phyloP scores from a whole-genome alignment of 1,139 yeast species.

The Candida glucosophila region DNA sequence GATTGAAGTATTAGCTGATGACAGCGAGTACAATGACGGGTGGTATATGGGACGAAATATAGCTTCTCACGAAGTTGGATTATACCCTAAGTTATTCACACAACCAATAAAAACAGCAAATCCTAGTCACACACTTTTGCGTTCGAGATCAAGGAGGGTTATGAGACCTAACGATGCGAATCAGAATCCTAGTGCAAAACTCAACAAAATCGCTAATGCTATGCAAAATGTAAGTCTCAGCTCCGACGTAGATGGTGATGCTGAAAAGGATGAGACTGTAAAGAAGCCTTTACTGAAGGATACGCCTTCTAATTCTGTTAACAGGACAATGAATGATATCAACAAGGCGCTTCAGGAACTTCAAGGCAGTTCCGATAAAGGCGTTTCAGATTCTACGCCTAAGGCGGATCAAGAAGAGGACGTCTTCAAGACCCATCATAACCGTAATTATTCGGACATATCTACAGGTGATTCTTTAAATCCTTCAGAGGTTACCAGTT shows the following conservation, averaged over 20 bases:
- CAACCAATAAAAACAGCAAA: constrained; percentile 26
- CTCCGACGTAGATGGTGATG: constrained; percentile 2
- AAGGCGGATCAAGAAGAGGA: not conserved
- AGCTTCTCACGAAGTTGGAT: constrained; percentile 63
- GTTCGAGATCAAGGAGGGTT: constrained; percentile 54
- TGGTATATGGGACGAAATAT: constrained; percentile 89
- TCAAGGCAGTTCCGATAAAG: constrained; percentile 19
- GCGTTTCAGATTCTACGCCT: not conserved
- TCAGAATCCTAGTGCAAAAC: constrained; percentile 5
- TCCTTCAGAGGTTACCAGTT: constrained; percentile 45
- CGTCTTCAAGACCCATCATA: constrained; percentile 5
- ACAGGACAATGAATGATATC: constrained; percentile 66
- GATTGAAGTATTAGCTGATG: constrained; percentile 85
- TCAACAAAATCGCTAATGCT: constrained; percentile 10
- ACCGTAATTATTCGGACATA: constrained; percentile 9
- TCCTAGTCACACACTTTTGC: constrained; percentile 23
- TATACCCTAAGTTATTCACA: constrained; percentile 85
- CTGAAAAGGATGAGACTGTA: constrained; percentile 3
- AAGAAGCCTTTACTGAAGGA: not conserved
- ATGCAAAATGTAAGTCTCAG: constrained; percentile 9
- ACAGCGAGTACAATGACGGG: constrained; percentile 91
- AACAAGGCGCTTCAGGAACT: constrained; percentile 79
- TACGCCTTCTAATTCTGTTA: constrained; percentile 16
- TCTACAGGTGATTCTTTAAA: constrained; percentile 30
- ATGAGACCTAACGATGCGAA: constrained; percentile 14